Conservation (phyloP, 805 yeast species). For the Saccharomycopsis javanensis region DNA sequence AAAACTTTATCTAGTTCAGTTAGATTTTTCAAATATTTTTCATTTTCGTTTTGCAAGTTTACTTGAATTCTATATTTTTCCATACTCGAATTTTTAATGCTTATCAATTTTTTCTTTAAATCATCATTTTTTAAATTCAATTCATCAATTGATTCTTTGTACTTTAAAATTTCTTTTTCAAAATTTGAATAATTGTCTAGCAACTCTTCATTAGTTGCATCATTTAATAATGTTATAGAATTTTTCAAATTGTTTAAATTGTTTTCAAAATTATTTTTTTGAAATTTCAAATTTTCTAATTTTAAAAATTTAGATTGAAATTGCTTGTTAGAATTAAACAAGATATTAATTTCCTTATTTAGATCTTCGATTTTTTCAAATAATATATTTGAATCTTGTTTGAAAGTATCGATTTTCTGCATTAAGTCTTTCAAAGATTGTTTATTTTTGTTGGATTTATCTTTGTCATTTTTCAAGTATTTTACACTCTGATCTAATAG, state of each 20-base stretch:
- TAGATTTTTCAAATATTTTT: constrained; percentile 20
- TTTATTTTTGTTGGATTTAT: constrained; percentile 53
- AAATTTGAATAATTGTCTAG: constrained; percentile 25
- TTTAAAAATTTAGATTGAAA: constrained; percentile 64
- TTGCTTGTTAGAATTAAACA: constrained; percentile 72
- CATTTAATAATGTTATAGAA: constrained; percentile 38
- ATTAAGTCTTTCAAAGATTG: constrained; percentile 37
- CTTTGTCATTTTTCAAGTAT: constrained; percentile 64
- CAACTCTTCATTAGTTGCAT: constrained; percentile 25
- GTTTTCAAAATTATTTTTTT: constrained; percentile 34
- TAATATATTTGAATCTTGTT: constrained; percentile 39
- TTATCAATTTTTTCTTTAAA: constrained; percentile 8
- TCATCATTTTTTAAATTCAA: not conserved
- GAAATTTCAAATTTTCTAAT: constrained; percentile 46
- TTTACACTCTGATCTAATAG: constrained; percentile 69
- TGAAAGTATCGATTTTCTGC: constrained; percentile 35
- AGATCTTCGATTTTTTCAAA: constrained; percentile 41
- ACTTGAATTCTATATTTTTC: constrained; percentile 34
- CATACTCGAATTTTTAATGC: constrained; percentile 15
- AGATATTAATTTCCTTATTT: constrained; percentile 47
- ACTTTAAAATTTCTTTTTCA: constrained; percentile 20
- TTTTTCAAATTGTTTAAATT: constrained; percentile 43
- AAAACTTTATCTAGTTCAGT: constrained; percentile 13
- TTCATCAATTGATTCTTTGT: constrained; percentile 18
- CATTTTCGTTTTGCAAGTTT: constrained; percentile 28